Evolutionary conservation across 2,329 filamentous ascomycete species (phyloP).

Genomic region (Cucurbitaria berberidis): DNA sequence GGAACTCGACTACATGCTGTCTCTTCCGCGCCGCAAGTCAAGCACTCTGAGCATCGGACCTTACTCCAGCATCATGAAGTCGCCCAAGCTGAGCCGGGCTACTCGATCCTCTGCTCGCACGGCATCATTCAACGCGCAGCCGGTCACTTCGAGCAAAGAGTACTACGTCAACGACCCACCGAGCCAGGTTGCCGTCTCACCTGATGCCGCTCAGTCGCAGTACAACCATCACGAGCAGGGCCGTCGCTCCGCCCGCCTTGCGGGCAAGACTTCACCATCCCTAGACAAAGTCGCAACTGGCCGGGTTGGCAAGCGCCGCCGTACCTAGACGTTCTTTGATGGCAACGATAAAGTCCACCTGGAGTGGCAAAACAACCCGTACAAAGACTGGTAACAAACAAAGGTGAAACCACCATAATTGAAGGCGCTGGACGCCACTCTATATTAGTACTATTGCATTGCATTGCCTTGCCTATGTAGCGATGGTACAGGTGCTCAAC

Average conservation of each 20-base stretch:
- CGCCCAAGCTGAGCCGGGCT: not conserved
- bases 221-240: not conserved
- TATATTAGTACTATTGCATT: not conserved
- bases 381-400: not conserved
- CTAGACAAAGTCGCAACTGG: not conserved
- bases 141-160: conserved; percentile 20
- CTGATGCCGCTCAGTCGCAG: not conserved
- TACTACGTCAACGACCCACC: conserved; percentile 23
- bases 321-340: not conserved
- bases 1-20: not conserved
- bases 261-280: not conserved
- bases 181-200: conserved; percentile 2
- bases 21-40: conserved; percentile 9
- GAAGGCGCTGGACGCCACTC: not conserved
- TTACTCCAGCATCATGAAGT: conserved; percentile 3
- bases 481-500: too few species aligned
- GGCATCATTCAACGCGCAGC: conserved; percentile 22
- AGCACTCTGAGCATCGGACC: conserved; percentile 14
- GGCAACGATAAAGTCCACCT: not conserved
- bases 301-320: not conserved
- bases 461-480: not conserved
- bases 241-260: conserved; percentile 1
- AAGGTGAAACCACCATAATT: not conserved
- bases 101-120: not conserved
- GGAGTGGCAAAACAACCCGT: not conserved